Percentiles rank a stretch among this genome's conserved stretches.
Evolutionary conservation across 176 grass and related monocot genomes (phyloP).

Genomic region (Bothriochloa decipiens): DNA sequence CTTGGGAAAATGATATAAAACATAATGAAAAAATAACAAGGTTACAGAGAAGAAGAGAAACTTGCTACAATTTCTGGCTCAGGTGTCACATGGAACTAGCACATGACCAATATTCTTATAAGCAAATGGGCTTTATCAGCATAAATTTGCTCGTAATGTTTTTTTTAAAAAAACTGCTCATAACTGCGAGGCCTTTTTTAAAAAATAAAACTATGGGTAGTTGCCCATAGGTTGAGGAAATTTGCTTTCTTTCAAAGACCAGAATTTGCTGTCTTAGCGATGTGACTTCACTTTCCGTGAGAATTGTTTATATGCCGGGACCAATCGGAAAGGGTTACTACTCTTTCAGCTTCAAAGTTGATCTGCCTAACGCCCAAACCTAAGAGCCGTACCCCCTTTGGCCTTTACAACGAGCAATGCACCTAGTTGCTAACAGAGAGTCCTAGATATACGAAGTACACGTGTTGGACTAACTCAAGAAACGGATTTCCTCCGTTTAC

Average conservation of each 20-base stretch:
- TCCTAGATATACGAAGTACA: not conserved
- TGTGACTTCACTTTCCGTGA: not conserved
- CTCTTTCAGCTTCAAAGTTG: not conserved
- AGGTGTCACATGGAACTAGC: not conserved
- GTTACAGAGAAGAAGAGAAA: not conserved
- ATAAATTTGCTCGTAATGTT: not conserved
- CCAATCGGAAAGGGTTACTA: not conserved
- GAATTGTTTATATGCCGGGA: not conserved
- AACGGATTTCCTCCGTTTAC: not conserved
- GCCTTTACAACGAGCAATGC: not conserved
- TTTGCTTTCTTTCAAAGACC: not conserved
- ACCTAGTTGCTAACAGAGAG: not conserved
- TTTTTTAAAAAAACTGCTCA: not conserved
- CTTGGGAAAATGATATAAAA: not conserved
- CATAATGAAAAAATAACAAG: not conserved
- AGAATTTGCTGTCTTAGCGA: not conserved
- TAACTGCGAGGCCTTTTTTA: not conserved
- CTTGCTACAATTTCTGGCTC: not conserved
- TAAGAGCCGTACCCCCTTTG: not conserved
- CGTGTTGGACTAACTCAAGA: not conserved
- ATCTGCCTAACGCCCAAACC: not conserved
- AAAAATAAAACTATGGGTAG: not conserved
- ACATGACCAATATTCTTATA: conserved; percentile 4
- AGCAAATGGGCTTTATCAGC: not conserved
- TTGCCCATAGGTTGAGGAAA: not conserved